phyloP scores from a whole-genome alignment of 371 early-diverging fungal species.

The Circinella minor region DNA sequence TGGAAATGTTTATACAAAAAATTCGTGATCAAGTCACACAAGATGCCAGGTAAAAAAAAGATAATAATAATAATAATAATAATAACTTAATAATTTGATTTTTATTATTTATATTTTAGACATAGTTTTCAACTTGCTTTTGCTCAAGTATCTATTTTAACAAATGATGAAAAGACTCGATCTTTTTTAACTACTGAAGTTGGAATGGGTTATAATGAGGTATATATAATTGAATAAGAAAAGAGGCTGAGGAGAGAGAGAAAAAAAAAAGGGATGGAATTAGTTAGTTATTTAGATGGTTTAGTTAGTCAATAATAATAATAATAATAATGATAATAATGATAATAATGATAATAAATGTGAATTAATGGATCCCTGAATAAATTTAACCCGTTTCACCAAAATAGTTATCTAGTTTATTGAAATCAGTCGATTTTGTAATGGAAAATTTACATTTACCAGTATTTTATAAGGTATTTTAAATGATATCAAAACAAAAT shows the following conservation, averaged over 20 bases:
- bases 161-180: constrained; percentile 49
- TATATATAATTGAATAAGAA: constrained; percentile 20
- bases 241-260: too few species aligned
- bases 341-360: too few species aligned
- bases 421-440: constrained; percentile 30
- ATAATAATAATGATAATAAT: too few species aligned
- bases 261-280: too few species aligned
- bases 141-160: constrained; percentile 38
- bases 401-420: not conserved
- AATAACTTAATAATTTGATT: too few species aligned
- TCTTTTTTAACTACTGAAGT: constrained; percentile 50
- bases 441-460: constrained; percentile 29
- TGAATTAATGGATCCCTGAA: not conserved
- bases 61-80: too few species aligned
- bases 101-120: not conserved
- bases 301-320: too few species aligned
- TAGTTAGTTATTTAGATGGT: too few species aligned
- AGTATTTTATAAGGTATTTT: constrained; percentile 46
- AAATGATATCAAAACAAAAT: not conserved
- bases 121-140: constrained; percentile 37
- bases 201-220: constrained; percentile 49
- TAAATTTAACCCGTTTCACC: not conserved
- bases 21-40: constrained; percentile 11
- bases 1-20: constrained; percentile 26
- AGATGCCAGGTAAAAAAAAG: constrained; percentile 7